phyloP scores from a whole-genome alignment of 2,329 filamentous ascomycete genomes.

The Nothomitra cinnamomea region DNA sequence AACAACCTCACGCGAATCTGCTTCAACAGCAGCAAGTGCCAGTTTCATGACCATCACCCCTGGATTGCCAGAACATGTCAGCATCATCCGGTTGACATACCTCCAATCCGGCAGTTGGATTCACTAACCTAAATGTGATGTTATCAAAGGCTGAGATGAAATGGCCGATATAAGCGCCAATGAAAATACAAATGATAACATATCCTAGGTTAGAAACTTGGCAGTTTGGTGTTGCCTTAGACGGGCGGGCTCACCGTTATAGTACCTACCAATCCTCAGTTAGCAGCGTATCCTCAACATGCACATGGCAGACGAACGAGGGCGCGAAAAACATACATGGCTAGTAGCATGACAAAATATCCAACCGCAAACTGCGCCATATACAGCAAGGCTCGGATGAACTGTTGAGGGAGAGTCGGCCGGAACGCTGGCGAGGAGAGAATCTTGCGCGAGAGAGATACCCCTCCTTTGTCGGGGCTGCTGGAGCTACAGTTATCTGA shows the following conservation, averaged over 20 bases:
- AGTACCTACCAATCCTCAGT: too few relatives aligned
- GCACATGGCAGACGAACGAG: slow-evolving; percentile 29
- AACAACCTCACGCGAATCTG: background rate
- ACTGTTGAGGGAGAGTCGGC: slow-evolving; percentile 48
- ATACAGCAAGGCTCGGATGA: slow-evolving; percentile 48
- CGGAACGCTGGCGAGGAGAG: slow-evolving; percentile 16
- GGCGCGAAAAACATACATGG: slow-evolving; percentile 44
- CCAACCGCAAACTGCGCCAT: slow-evolving; percentile 56
- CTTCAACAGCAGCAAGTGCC: background rate
- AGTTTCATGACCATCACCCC: background rate
- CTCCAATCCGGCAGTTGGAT: background rate
- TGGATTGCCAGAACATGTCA: background rate
- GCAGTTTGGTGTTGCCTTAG: background rate
- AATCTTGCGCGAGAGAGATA: background rate
- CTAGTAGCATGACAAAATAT: slow-evolving; percentile 59
- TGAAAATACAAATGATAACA: slow-evolving; percentile 64
- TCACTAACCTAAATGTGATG: background rate
- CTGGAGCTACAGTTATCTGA: too few relatives aligned
- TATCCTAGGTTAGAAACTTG: slow-evolving; percentile 31
- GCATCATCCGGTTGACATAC: background rate
- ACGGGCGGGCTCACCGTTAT: background rate
- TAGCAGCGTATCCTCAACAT: slow-evolving; percentile 26
- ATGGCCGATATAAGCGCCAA: slow-evolving; percentile 55
- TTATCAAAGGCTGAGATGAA: slow-evolving; percentile 34
- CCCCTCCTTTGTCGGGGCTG: background rate